phyloP scores from a whole-genome alignment of 495 filamentous ascomycete species.

The Penicillium dipodomyicola region DNA sequence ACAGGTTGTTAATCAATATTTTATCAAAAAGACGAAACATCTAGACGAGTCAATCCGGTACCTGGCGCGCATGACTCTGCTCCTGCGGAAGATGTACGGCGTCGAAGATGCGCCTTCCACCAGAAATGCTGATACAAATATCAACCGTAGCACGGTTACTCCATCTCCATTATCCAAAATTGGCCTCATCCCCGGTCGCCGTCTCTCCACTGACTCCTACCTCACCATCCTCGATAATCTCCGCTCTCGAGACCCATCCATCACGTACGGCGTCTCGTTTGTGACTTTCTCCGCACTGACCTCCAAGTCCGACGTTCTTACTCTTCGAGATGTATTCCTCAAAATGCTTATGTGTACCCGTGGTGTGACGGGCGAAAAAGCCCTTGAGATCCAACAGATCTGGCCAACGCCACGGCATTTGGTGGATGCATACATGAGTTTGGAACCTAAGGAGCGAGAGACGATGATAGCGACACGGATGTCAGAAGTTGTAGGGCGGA shows the following conservation, averaged over 20 bases:
- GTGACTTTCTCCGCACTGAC: slow-evolving; percentile 66
- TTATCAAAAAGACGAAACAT: slow-evolving; percentile 72
- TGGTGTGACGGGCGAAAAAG: slow-evolving; percentile 77
- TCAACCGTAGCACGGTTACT: slow-evolving; percentile 1
- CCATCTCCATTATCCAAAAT: slow-evolving; percentile 13
- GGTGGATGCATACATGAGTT: slow-evolving; percentile 62
- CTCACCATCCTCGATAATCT: slow-evolving; percentile 62
- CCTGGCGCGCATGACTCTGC: slow-evolving; percentile 68
- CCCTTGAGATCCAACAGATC: slow-evolving; percentile 70
- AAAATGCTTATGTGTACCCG: slow-evolving; percentile 88
- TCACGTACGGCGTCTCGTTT: slow-evolving; percentile 66
- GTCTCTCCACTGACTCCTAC: slow-evolving; percentile 65
- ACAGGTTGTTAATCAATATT: slow-evolving; percentile 79
- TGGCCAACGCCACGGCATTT: slow-evolving; percentile 74
- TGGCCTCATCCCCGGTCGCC: slow-evolving; percentile 60
- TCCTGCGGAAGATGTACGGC: slow-evolving; percentile 66
- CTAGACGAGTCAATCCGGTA: slow-evolving; percentile 82
- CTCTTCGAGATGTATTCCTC: slow-evolving; percentile 71
- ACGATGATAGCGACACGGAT: slow-evolving; percentile 52
- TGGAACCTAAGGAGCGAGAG: slow-evolving; percentile 47
- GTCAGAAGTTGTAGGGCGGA: slow-evolving; percentile 59
- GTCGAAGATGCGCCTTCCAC: slow-evolving; percentile 29
- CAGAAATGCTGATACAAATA: slow-evolving; percentile 10
- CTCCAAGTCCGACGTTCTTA: slow-evolving; percentile 71
- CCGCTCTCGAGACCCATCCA: slow-evolving; percentile 42